Base-by-base conservation (phyloP, 2,329 filamentous ascomycete genomes). In the Claviceps digitariae region DNA sequence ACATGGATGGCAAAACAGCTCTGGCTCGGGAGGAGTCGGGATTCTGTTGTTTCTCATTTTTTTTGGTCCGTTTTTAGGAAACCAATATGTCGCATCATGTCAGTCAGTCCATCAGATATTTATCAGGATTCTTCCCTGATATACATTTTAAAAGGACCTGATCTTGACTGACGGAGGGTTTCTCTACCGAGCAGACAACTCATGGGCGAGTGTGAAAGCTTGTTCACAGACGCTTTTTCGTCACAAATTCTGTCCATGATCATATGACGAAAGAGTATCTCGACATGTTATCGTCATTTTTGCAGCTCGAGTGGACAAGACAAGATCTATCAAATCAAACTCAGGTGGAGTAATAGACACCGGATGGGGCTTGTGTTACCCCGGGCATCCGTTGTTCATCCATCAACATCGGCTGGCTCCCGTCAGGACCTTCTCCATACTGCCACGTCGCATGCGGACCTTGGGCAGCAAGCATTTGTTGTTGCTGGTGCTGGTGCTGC, bases 401-500 rank as follows among this genome's bases (percentile, higher is more conserved):
- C 15, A 55, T 36, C 54, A 57, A 54, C 34, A 57, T 48, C 27
- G 50, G 54, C 29, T 57, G 54, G 40, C 29, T 48, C 3, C 50
- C 55, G 10, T 43, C 44, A 20, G 54, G 9, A 17, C 66, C 63
- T 6, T 62, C 63, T 4, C 63, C 63, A 48, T 70, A 69, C 43
- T 58, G 60, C 69, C 70, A 73, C n/a, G 60, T 64, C 13, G 63
- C 63, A 56, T 46, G 29, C 46, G 36, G 48, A 17, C 31, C 52
- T 52, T 54, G 52, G 36, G 52, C 21, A 44, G 46, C 54, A 43
- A 54, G 44, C 71, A 74, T 29, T 34, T 56, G 53, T 29, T 69
- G 64, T 47, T 73, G 71, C 36, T 71, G 69, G 74, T 63, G 59
- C 52, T 56, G 40, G 50, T 73, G 71, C 36, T 71, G 69, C 75